Percentiles rank a stretch among this genome's conserved stretches.
phyloP scores from a whole-genome alignment of 2,329 filamentous ascomycete genomes.

The Phialocephala sp. region DNA sequence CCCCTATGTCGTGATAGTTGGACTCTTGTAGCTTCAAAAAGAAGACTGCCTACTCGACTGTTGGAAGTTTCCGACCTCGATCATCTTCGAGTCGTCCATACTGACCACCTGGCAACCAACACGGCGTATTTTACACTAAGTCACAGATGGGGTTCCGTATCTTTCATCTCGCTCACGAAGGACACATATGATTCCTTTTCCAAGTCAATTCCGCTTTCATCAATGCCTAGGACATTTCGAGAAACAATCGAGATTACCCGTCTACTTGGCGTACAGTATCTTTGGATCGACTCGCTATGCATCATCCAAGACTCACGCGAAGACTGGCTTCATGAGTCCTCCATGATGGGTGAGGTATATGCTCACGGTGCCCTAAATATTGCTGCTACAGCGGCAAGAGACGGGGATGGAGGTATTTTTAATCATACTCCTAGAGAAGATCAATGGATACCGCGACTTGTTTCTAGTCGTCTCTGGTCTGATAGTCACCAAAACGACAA shows the following conservation, averaged over 20 bases:
- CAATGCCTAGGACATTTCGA: conserved; percentile 10
- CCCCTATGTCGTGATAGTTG: neutral
- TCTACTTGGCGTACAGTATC: conserved; percentile 7
- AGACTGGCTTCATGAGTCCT: conserved; percentile 15
- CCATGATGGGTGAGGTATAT: conserved; percentile 14
- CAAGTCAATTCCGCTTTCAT: conserved; percentile 4
- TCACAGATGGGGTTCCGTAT: conserved; percentile 9
- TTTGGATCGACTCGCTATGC: conserved; percentile 20
- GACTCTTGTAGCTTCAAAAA: neutral
- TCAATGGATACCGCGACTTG: neutral
- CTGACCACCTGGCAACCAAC: neutral
- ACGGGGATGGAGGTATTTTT: conserved; percentile 14
- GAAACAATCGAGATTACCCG: conserved; percentile 9
- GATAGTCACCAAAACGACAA: neutral
- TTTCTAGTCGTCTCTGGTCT: neutral
- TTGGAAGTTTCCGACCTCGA: neutral
- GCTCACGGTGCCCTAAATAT: conserved; percentile 32
- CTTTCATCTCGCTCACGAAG: neutral
- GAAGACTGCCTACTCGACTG: neutral
- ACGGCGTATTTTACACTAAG: conserved; percentile 9
- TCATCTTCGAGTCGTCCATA: neutral
- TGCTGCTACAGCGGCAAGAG: conserved; percentile 25
- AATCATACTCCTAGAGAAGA: neutral
- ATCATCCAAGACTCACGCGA: conserved; percentile 16
- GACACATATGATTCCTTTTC: neutral